A percentile compares a stretch with the other conserved stretches of the same genome.
Evolutionary conservation across 2,329 filamentous ascomycete genomes (phyloP).

Genomic region (Trichoderma sp.): DNA sequence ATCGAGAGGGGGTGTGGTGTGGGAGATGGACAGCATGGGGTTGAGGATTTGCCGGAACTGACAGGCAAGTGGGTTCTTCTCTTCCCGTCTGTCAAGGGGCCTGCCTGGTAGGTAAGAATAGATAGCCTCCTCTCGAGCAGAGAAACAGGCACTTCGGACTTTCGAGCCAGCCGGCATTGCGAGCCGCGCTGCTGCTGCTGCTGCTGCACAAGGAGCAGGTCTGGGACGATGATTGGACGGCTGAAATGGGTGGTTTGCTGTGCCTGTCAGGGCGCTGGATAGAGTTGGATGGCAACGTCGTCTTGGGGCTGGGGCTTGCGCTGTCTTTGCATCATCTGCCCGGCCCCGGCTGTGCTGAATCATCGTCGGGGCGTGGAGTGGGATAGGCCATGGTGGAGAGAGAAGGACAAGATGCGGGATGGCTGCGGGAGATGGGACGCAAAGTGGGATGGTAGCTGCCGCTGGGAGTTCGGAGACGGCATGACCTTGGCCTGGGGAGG

Average conservation of each 20-base stretch:
- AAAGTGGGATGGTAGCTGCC: not conserved
- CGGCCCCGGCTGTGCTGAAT: not conserved
- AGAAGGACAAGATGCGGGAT: not conserved
- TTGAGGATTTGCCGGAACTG: slow-evolving; percentile 25
- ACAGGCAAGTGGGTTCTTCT: slow-evolving; percentile 18
- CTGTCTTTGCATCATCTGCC: not conserved
- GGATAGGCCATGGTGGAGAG: not conserved
- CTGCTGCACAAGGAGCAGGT: not conserved
- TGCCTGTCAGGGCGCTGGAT: slow-evolving; percentile 17
- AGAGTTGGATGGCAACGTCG: slow-evolving; percentile 20
- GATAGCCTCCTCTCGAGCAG: too few relatives aligned
- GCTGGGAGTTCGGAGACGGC: not conserved
- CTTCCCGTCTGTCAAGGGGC: not conserved
- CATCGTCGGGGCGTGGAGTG: slow-evolving; percentile 13
- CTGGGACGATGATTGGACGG: slow-evolving; percentile 2
- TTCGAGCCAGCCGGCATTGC: slow-evolving; percentile 4
- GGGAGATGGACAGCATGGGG: not conserved
- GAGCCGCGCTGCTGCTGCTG: not conserved
- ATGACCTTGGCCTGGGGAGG: not conserved
- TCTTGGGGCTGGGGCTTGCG: slow-evolving; percentile 7
- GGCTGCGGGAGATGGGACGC: not conserved
- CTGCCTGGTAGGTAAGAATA: not conserved
- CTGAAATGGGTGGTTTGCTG: not conserved
- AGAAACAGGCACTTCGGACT: not conserved
- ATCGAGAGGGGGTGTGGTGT: too few relatives aligned